Percentiles rank a stretch among this genome's conserved stretches.
These are phyloP conservation scores for Monoraphidium neglectum DNA, from an alignment of 139 green algal species.

Conservation along the genomic window DNA sequence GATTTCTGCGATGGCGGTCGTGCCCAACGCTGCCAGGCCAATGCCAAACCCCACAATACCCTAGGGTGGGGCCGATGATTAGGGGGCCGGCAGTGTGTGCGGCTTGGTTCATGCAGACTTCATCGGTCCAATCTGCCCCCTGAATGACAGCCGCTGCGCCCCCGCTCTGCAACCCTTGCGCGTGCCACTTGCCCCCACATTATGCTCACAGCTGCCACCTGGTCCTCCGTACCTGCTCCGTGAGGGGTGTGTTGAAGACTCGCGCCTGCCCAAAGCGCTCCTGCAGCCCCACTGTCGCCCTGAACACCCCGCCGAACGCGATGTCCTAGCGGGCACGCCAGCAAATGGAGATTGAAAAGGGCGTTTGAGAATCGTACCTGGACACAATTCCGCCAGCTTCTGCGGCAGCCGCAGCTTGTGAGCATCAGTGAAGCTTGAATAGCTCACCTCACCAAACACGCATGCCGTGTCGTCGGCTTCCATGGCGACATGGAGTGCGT, in stretches of 20 bases:
- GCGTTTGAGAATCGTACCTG: not conserved
- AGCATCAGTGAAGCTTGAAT: not conserved
- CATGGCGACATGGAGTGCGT: conserved; percentile 77
- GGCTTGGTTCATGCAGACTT: too few species aligned
- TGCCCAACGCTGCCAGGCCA: conserved; percentile 77
- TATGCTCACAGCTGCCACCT: not conserved
- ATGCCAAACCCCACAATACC: conserved; percentile 94
- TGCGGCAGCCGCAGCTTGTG: not conserved
- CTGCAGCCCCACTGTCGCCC: conserved; percentile 82
- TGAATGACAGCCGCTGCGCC: too few species aligned
- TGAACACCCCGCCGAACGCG: conserved; percentile 92
- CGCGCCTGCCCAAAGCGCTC: conserved; percentile 73
- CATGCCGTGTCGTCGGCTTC: conserved; percentile 59
- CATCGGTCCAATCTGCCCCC: too few species aligned
- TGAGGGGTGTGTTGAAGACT: conserved; percentile 95
- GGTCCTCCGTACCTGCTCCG: conserved; percentile 73
- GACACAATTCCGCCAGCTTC: not conserved
- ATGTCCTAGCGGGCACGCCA: conserved; percentile 93
- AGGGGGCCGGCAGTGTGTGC: too few species aligned
- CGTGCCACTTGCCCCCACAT: not conserved
- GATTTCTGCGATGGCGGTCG: conserved; percentile 85
- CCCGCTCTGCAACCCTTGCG: not conserved
- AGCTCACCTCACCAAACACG: not conserved
- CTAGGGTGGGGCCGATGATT: too few species aligned
- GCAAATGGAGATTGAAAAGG: conserved; percentile 37